phyloP scores from a whole-genome alignment of 129 eudicot species.

The Helianthus tuberosus region DNA sequence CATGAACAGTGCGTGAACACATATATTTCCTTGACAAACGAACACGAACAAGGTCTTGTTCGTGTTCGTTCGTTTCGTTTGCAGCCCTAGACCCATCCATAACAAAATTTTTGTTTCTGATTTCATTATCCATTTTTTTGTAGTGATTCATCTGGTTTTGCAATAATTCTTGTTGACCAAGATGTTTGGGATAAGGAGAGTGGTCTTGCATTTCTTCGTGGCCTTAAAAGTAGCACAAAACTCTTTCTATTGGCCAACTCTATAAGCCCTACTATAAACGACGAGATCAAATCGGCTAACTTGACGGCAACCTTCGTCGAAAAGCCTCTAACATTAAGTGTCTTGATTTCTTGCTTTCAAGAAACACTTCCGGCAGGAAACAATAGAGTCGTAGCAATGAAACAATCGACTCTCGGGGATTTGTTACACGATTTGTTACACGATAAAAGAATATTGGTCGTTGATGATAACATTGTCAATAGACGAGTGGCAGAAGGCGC shows the following conservation, averaged over 20 bases:
- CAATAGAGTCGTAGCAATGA: conserved; percentile 44
- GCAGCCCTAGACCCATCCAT: too few relatives aligned
- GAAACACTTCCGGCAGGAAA: conserved; percentile 50
- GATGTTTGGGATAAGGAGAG: conserved; percentile 61
- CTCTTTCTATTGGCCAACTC: conserved; percentile 53
- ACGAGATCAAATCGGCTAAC: conserved; percentile 53
- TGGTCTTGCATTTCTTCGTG: conserved; percentile 33
- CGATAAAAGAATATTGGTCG: conserved; percentile 72
- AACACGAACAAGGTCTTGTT: too few relatives aligned
- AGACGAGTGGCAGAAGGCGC: conserved; percentile 93
- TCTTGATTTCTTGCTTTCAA: conserved; percentile 56
- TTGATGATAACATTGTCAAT: conserved; percentile 86
- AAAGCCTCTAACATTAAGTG: conserved; percentile 71
- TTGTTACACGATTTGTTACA: conserved; percentile 55
- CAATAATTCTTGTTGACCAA: conserved; percentile 71
- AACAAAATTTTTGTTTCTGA: not conserved
- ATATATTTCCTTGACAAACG: too few relatives aligned
- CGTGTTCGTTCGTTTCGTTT: too few relatives aligned
- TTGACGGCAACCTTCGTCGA: conserved; percentile 51
- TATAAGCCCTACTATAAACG: conserved; percentile 30
- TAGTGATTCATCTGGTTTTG: conserved; percentile 45
- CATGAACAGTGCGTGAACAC: too few relatives aligned
- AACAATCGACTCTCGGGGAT: conserved; percentile 53
- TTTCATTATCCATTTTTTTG: not conserved
- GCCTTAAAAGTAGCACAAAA: conserved; percentile 45